Evolutionary conservation across 2,329 filamentous ascomycete genomes (phyloP).

Genomic region (Sporothrix variecibatus): DNA sequence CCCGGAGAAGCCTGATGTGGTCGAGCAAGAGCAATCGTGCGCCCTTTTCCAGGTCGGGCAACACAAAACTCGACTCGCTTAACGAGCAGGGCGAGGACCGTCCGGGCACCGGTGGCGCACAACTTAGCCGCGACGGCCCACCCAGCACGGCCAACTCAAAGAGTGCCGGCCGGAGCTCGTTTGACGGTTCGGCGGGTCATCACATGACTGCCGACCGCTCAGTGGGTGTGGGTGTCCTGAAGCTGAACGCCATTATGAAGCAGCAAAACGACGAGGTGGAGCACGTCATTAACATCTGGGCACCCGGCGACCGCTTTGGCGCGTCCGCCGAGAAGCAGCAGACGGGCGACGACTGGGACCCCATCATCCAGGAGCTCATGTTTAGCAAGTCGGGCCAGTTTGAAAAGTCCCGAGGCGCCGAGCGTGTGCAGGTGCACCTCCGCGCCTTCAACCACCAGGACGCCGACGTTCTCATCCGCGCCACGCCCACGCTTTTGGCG

Average conservation of each 20-base stretch:
- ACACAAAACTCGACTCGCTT: conserved; percentile 57
- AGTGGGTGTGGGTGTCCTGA: conserved; percentile 75
- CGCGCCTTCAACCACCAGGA: conserved; percentile 77
- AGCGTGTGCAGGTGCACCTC: conserved; percentile 77
- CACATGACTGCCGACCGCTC: conserved; percentile 62
- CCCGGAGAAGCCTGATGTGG: conserved; percentile 70
- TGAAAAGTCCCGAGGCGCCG: conserved; percentile 70
- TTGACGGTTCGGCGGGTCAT: conserved; percentile 24
- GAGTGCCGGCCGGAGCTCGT: conserved; percentile 29
- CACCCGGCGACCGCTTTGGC: conserved; percentile 56
- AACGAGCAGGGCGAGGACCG: conserved; percentile 55
- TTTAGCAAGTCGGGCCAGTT: conserved; percentile 73
- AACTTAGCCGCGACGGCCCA: conserved; percentile 52
- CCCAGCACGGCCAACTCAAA: conserved; percentile 60
- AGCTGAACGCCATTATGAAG: conserved; percentile 73
- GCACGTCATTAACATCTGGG: conserved; percentile 76
- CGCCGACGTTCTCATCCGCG: conserved; percentile 76
- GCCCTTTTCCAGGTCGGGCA: conserved; percentile 55
- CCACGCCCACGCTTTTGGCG: conserved; percentile 84
- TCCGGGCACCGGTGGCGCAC: conserved; percentile 37
- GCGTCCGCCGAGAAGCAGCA: conserved; percentile 56
- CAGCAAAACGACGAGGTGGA: conserved; percentile 71
- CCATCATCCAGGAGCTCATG: conserved; percentile 71
- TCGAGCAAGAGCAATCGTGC: conserved; percentile 59
- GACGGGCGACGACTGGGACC: conserved; percentile 68